These are phyloP conservation scores for Exophiala lecanii-corni DNA, from an alignment of 2,329 filamentous ascomycete species.

Conservation along the genomic window DNA sequence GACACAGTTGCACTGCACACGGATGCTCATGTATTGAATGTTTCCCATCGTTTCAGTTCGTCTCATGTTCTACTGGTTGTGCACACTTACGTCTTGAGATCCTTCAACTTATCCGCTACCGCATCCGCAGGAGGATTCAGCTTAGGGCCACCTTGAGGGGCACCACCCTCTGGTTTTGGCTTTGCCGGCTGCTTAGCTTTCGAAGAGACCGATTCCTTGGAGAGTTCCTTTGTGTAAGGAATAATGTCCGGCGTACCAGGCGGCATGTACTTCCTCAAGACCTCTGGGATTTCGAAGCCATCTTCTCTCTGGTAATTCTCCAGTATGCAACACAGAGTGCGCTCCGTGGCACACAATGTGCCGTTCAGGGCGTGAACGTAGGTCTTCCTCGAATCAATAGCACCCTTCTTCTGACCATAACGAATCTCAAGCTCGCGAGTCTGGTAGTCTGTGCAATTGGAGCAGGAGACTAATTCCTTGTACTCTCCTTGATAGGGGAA, in stretches of 20 bases:
- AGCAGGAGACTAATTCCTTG: constrained; percentile 96
- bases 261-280: constrained; percentile 75
- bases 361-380: constrained; percentile 93
- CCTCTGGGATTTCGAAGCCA: constrained; percentile 74
- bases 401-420: constrained; percentile 74
- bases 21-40: too few species aligned
- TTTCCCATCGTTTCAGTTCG: too few species aligned
- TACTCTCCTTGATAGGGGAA: constrained; percentile 96
- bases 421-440: constrained; percentile 89
- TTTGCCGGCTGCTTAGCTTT: constrained; percentile 45
- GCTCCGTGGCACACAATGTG: constrained; percentile 83
- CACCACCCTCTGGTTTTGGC: constrained; percentile 29
- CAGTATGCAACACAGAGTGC: constrained; percentile 87
- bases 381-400: constrained; percentile 79
- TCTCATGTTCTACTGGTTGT: too few species aligned
- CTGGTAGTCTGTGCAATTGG: constrained; percentile 98
- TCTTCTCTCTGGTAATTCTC: constrained; percentile 96
- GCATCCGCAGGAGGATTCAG: constrained; percentile 29
- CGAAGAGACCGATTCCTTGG: constrained; percentile 65
- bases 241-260: constrained; percentile 86
- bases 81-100: constrained; percentile 39
- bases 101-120: constrained; percentile 38
- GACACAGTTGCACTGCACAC: too few species aligned
- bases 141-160: constrained; percentile 23
- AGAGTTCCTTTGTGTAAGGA: constrained; percentile 78